These are phyloP conservation scores for Endoconidiophora laricicola DNA, from an alignment of 2,329 filamentous ascomycete genomes.

Conservation along the genomic window DNA sequence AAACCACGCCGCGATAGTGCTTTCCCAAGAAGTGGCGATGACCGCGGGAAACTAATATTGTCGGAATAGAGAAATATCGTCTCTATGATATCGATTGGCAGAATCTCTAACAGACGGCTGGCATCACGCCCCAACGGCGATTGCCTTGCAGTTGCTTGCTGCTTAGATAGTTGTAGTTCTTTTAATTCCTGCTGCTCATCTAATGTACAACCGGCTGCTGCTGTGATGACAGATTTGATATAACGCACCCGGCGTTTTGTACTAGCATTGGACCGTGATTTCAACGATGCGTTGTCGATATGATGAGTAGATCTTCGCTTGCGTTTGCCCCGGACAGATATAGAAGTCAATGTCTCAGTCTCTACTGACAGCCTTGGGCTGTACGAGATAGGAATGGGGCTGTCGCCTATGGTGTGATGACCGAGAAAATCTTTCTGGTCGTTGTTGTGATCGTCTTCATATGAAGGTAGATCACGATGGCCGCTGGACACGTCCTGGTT, in stretches of 20 bases:
- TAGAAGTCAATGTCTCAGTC: neutral
- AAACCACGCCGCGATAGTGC: conserved; percentile 25
- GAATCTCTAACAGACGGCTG: conserved; percentile 17
- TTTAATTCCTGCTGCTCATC: neutral
- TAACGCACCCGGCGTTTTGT: neutral
- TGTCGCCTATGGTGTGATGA: no score
- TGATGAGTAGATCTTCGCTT: neutral
- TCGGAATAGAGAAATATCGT: conserved; percentile 32
- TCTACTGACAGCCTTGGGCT: no score
- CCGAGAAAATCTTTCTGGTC: no score
- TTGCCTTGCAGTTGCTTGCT: no score
- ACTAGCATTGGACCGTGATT: neutral
- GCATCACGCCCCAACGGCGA: no score
- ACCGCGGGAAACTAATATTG: conserved; percentile 30
- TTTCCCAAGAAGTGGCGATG: conserved; percentile 27
- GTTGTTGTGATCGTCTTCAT: no score
- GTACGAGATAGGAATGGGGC: no score
- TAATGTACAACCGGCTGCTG: neutral
- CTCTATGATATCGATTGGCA: conserved; percentile 38
- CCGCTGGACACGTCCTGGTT: no score
- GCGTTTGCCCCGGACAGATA: neutral
- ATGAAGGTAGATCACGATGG: no score
- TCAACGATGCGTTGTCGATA: neutral
- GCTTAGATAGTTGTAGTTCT: neutral
- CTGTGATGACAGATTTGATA: neutral